Conservation (phyloP, 306 rosid genomes). For the Quercus rubra region DNA sequence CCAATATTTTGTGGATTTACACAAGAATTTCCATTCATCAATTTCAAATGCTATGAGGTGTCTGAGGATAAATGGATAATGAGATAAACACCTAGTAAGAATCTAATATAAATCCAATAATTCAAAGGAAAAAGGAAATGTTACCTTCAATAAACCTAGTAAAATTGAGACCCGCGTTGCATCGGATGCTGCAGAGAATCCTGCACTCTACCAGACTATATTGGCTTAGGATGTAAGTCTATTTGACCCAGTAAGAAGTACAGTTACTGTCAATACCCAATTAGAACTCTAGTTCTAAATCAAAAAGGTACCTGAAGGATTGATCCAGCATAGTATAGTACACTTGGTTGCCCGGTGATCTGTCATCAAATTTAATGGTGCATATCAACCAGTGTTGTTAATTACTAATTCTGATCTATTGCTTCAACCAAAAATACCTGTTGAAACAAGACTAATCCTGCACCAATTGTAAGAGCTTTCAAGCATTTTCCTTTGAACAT, state of each 20-base stretch:
- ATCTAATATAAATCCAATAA: constrained; percentile 1
- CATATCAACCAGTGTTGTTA: constrained; percentile 29
- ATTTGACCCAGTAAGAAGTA: constrained; percentile 10
- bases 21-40: neutral
- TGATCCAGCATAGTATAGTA: constrained; percentile 88
- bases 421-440: constrained; percentile 59
- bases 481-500: constrained; percentile 73
- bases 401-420: constrained; percentile 15
- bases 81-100: neutral
- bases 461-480: constrained; percentile 79
- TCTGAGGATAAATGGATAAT: constrained; percentile 1
- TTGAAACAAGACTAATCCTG: constrained; percentile 89
- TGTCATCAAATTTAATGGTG: constrained; percentile 36
- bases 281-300: constrained; percentile 15
- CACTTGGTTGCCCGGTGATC: constrained; percentile 99
- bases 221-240: constrained; percentile 20
- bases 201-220: constrained; percentile 67
- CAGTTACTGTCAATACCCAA: constrained; percentile 15
- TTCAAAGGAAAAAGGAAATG: neutral
- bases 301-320: constrained; percentile 75
- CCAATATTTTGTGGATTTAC: neutral
- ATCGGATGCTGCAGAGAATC: constrained; percentile 88
- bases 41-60: constrained; percentile 5
- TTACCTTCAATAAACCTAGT: constrained; percentile 87
- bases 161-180: constrained; percentile 93